Base-by-base conservation (phyloP, 768 basidiomycete species). In the Sarcodon aspratus region DNA sequence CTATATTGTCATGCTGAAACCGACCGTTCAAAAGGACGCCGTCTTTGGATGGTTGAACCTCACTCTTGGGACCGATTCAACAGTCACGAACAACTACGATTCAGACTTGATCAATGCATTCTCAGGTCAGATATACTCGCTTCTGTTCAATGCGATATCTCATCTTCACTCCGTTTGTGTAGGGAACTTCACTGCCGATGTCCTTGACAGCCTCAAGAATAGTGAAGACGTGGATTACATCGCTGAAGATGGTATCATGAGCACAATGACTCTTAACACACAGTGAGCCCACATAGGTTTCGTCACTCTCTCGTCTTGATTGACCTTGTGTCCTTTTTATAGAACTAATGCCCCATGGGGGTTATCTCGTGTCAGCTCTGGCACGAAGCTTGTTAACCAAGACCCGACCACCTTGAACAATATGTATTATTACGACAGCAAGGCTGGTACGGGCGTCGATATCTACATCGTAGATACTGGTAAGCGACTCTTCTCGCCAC, bases 401-500 rank as follows among this genome's bases (percentile, higher is more conserved):
- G 42, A 48, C 36, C 48, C 54, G 31, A 46, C 32, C 9, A 48
- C 45, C 10, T 46, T 54, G 12, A 50, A 50, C 40, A 55, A 44
- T 44, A 47, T 36, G 33, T 58, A 58, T 48, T 60, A 54, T 6
- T 70, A 64, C 51, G 59, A 64, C 42, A 47, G 49, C 27, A 45
- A 59, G 27, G 66, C 61, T 8, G 68, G 68, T 15, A 35, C 48
- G 21, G 67, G 64, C 13, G 68, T 68, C 33, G 68, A 69, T 54
- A 63, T 74, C 52, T 73, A 71, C 51, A 53, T 73, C 44, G 58
- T 73, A 47, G 72, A 68, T 68, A 42, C 40, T 1, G 40, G 40
- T 42, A 9, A 17, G 40, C 27, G 13, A 17, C 7, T 42, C 27
- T 27, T 9, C 27, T 42, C 40, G 40, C 5, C 27, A 9, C 21